phyloP scores from a whole-genome alignment of 2,329 filamentous ascomycete genomes.

The Alternaria triticina region DNA sequence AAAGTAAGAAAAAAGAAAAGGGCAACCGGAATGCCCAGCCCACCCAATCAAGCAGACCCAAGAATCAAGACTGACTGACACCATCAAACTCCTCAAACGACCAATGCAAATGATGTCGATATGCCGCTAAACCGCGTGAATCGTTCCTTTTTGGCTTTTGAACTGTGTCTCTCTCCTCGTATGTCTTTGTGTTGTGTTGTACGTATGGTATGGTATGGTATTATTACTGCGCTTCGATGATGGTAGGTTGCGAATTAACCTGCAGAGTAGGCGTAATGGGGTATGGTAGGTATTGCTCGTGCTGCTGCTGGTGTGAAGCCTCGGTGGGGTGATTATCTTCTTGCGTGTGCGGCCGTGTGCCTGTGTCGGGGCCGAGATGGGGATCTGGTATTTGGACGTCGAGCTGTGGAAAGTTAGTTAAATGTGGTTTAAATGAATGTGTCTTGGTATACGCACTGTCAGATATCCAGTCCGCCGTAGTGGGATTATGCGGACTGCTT shows the following conservation, averaged over 20 bases:
- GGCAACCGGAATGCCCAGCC: neutral
- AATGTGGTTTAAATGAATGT: accelerated
- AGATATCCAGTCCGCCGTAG: constrained; percentile 86
- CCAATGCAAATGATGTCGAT: constrained; percentile 8
- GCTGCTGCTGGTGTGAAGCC: constrained; percentile 15
- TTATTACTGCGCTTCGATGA: constrained; percentile 27
- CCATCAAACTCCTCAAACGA: constrained; percentile 10
- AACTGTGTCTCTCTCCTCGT: neutral
- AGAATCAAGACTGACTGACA: neutral
- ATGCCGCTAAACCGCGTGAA: constrained; percentile 5
- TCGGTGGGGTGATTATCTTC: constrained; percentile 26
- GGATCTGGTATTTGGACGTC: constrained; percentile 84
- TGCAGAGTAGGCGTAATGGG: constrained; percentile 39
- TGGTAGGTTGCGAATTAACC: constrained; percentile 35
- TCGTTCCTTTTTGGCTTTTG: neutral
- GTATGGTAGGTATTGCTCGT: constrained; percentile 28
- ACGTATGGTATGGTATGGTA: neutral
- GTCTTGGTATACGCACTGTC: constrained; percentile 64
- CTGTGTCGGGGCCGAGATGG: constrained; percentile 60
- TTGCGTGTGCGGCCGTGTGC: constrained; percentile 35
- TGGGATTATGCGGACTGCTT: constrained; percentile 76
- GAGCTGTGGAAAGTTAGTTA: constrained; percentile 57
- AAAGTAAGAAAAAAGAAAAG: neutral
- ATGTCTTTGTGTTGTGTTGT: neutral
- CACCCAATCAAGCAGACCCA: neutral